Base-by-base conservation (phyloP, 148 eudicot species). In the Camellia lanceoleosa region DNA sequence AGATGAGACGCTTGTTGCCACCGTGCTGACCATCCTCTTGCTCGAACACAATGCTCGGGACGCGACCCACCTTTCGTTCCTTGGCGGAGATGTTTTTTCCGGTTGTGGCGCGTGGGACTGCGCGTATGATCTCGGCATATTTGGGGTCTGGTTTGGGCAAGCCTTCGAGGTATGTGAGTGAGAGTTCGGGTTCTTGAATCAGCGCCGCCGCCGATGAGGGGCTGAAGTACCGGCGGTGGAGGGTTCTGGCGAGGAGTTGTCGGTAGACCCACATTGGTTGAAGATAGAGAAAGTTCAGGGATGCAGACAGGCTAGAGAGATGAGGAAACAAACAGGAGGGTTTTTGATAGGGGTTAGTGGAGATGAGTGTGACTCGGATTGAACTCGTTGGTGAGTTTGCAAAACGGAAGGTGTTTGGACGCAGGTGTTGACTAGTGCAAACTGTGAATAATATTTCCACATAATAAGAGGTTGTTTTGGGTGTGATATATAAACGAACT, bases 1-100 rank as follows among this genome's bases (percentile, higher is more conserved):
- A 93, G 55, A 93, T 87, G 78, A 95, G 87, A 30, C 97, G 86
- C 77, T 93, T 93, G 74, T 93, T 95, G n/a, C 97, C 99, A 1
- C 99, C 99, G 81, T 89, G 86, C 78, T 95, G 91, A 12, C 97
- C 99, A 58, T 95, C 97, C 75, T 93, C 91, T 74, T 92, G 97
- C 84, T 95, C 99, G 71, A 95, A 95, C 5, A 95, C 85, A 15
- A 95, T 95, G 83, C 92, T 87, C 0, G 99, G 97, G 0, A 95
- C 87, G 7, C 97, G 84, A 2, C 97, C 99, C 51, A 82, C 84
- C 80, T 89, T 89, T 14, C 99, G 83, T 52, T 90, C 94, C 66
- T 81, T 83, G 13, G 85, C 87, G 20, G 97, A 66, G 71, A 92
- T 92, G 49, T 75, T 91, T 64, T 81, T 86, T 10, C 99, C 99